Conservation (phyloP, 768 basidiomycete species). For the Lactarius quietus region DNA sequence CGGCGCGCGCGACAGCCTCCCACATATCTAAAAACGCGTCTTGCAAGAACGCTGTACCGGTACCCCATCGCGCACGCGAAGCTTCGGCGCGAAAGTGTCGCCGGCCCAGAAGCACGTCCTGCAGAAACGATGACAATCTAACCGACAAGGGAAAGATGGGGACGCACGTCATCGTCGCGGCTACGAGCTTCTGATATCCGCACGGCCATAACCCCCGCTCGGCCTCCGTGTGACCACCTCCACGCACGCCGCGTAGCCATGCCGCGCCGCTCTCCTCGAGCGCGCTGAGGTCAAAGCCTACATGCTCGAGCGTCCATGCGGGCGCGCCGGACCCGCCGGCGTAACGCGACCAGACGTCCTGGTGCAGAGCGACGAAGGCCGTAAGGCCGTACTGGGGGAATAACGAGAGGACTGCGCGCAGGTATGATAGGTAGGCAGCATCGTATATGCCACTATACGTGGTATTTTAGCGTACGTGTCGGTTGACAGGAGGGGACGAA, state of each 20-base stretch:
- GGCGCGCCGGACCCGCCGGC: constrained; percentile 95
- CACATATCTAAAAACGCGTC: constrained; percentile 77
- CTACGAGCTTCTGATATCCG: constrained; percentile 91
- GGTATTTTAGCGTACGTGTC: neutral
- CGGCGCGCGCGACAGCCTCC: constrained; percentile 56
- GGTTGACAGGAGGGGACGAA: neutral
- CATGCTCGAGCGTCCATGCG: constrained; percentile 87
- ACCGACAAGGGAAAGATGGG: neutral
- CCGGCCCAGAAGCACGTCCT: constrained; percentile 96
- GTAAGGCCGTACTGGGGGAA: constrained; percentile 69
- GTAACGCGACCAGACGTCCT: constrained; percentile 96
- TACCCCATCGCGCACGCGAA: constrained; percentile 53
- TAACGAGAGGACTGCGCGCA: constrained; percentile 62
- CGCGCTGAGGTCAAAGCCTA: constrained; percentile 78
- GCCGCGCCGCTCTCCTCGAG: constrained; percentile 84
- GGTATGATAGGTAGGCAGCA: constrained; percentile 73
- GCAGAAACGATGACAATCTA: neutral
- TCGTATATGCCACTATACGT: constrained; percentile 75
- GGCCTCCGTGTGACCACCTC: constrained; percentile 68
- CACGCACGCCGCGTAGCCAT: constrained; percentile 77
- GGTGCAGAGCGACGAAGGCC: constrained; percentile 81
- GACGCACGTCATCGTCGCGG: constrained; percentile 86
- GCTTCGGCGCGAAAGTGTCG: constrained; percentile 76
- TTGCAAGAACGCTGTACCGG: constrained; percentile 84
- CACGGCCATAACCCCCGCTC: constrained; percentile 90